Conservation (phyloP, 2,329 filamentous ascomycete genomes). For the Diaporthe citriasiana region DNA sequence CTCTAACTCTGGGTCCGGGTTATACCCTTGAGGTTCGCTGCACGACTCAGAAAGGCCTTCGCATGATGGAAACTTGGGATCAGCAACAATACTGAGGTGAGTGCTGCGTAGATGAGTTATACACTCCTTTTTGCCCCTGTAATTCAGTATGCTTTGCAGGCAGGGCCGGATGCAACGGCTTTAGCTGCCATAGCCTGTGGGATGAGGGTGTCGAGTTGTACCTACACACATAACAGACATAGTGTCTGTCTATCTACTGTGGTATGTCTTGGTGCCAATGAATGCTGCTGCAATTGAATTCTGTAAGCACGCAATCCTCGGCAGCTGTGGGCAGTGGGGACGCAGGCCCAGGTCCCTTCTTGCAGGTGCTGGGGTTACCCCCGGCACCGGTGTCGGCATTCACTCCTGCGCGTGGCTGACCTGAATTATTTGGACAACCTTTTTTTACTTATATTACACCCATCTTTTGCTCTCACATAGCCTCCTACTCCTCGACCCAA, state of each 20-base stretch:
- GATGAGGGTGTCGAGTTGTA: background rate
- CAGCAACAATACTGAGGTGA: background rate
- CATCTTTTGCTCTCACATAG: background rate
- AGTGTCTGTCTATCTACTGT: too few species aligned
- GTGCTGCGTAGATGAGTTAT: background rate
- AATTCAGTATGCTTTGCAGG: background rate
- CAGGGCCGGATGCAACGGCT: background rate
- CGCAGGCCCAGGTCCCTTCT: background rate
- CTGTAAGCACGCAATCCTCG: conserved; percentile 37
- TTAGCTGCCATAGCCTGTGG: background rate
- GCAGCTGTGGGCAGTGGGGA: background rate
- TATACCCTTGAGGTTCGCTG: background rate
- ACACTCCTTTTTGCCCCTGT: background rate
- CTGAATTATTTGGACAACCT: conserved; percentile 14
- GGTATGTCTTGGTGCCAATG: background rate
- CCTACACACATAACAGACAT: too few species aligned
- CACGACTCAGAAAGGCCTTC: background rate
- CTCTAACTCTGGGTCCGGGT: too few species aligned
- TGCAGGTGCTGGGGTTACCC: conserved; percentile 18
- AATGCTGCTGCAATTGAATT: conserved; percentile 29
- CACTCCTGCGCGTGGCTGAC: background rate
- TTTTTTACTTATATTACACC: background rate
- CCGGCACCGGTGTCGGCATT: conserved; percentile 41
- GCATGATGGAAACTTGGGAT: background rate
- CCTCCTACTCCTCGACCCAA: background rate